Base-by-base conservation (phyloP, 352 stramenopile genomes). In the Phytopythium oedochilum region DNA sequence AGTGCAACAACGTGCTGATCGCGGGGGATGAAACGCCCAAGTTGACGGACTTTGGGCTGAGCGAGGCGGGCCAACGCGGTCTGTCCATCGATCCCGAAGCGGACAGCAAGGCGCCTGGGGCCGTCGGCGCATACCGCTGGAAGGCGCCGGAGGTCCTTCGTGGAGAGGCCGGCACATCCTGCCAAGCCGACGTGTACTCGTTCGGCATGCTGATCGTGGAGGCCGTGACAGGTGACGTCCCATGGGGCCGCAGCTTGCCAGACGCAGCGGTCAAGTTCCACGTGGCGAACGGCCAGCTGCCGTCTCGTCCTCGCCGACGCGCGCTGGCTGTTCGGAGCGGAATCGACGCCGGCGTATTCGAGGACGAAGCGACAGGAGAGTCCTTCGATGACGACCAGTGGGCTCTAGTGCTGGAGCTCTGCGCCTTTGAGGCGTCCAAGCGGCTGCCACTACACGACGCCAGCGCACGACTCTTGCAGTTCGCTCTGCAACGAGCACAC, bases 241-340 rank as follows among this genome's bases (percentile, higher is more conserved):
- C 50, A 9, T 56, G 39, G 22, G 50, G 28, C 14, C 25, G 34
- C 20, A 11, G 3, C 3, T 15, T 44, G 5, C 18, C 26, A 9
- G 46, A 53, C 5, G 46, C 31, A 26, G 46, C 26, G 7, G 40
- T 28, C 18, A 28, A 26, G 18, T 17, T 29, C 18, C 18, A 18
- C 29, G 68, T 64, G 58, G 88, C 79, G 7, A 70, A 50, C 12
- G 73, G 68, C 55, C 77, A 70, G 55, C 77, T 83, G 50, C 83
- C 70, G 44, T 78, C n/a, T 15, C 14, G 14, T 5, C 14, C 36
- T 22, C 3, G 5, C 5, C 29, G 29, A 32, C 29, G 29, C 29
- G 29, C 29, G 29, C 29, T 5, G 5, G 9, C 29, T 9, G 29
- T 32, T 9, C 29, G 29, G 29, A 32, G 29, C 29, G 29, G 5